Evolutionary conservation across 441 rosid genomes (phyloP).

Genomic region (Gossypium schwendimanii): DNA sequence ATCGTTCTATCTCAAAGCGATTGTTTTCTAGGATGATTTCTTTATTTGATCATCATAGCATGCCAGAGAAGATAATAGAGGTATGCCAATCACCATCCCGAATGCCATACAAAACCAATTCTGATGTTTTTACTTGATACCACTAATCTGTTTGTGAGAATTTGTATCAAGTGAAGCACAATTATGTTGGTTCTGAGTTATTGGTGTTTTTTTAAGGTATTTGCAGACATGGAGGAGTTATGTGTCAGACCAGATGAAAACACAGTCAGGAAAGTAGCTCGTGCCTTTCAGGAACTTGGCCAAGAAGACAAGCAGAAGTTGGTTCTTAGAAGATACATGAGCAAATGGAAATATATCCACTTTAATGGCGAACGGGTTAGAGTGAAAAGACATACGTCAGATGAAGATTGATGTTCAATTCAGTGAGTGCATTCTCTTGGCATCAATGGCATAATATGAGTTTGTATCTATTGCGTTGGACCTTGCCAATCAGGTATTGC

Average conservation of each 20-base stretch:
- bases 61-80: constrained; percentile 62
- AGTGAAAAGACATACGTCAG: constrained; percentile 45
- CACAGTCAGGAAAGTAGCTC: constrained; percentile 51
- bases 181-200: neutral
- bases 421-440: neutral
- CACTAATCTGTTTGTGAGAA: neutral
- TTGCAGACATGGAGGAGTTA: constrained; percentile 88
- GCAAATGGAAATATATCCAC: constrained; percentile 64
- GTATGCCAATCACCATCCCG: constrained; percentile 21
- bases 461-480: neutral
- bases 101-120: neutral
- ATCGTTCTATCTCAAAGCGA: constrained; percentile 65
- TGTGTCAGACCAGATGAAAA: constrained; percentile 76
- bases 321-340: constrained; percentile 47
- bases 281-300: constrained; percentile 49
- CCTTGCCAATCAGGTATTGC: neutral
- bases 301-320: constrained; percentile 50
- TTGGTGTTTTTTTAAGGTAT: constrained; percentile 36
- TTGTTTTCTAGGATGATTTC: constrained; percentile 79
- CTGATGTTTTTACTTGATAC: neutral
- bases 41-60: constrained; percentile 63
- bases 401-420: constrained; percentile 15
- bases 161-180: neutral
- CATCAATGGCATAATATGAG: neutral
- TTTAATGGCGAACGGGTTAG: constrained; percentile 73